Evolutionary conservation across 2,329 filamentous ascomycete species (phyloP).

Genomic region (Elsinoe arachidis): DNA sequence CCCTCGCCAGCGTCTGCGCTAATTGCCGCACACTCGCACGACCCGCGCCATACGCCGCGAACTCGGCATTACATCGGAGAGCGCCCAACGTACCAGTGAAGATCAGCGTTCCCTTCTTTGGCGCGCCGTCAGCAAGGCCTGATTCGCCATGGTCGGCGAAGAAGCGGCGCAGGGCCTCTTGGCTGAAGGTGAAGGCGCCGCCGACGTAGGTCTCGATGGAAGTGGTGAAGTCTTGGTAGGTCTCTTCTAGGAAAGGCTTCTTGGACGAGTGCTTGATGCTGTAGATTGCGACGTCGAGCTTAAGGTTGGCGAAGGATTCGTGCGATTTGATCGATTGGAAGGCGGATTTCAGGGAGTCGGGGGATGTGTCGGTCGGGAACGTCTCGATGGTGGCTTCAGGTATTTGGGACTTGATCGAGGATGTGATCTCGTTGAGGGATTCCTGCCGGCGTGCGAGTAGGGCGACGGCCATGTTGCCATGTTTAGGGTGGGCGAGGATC

Average conservation of each 20-base stretch:
- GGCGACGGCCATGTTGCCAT: slow-evolving; percentile 49
- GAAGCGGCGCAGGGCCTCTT: slow-evolving; percentile 44
- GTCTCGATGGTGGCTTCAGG: slow-evolving; percentile 41
- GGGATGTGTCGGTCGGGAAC: slow-evolving; percentile 44
- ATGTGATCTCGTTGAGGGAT: slow-evolving; percentile 35
- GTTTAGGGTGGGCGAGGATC: slow-evolving; percentile 41
- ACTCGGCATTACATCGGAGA: slow-evolving; percentile 44
- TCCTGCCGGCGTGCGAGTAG: slow-evolving; percentile 44
- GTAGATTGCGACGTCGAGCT: slow-evolving; percentile 46
- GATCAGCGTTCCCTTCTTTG: slow-evolving; percentile 50
- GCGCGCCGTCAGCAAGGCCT: slow-evolving; percentile 36
- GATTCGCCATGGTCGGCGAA: slow-evolving; percentile 45
- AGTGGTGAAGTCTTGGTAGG: slow-evolving; percentile 40
- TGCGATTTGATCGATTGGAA: slow-evolving; percentile 45
- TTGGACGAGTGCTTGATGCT: slow-evolving; percentile 48
- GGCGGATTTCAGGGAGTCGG: slow-evolving; percentile 38
- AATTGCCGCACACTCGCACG: slow-evolving; percentile 46
- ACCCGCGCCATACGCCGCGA: slow-evolving; percentile 47
- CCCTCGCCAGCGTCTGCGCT: slow-evolving; percentile 47
- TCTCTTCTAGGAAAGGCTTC: slow-evolving; percentile 49
- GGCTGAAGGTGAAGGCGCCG: slow-evolving; percentile 48
- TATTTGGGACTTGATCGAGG: slow-evolving; percentile 34
- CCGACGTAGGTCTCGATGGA: slow-evolving; percentile 46
- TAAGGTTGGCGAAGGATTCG: slow-evolving; percentile 40
- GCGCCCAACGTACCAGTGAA: slow-evolving; percentile 50